These are phyloP conservation scores for Botryosphaeria agaves DNA, from an alignment of 2,329 filamentous ascomycete genomes.

Conservation along the genomic window DNA sequence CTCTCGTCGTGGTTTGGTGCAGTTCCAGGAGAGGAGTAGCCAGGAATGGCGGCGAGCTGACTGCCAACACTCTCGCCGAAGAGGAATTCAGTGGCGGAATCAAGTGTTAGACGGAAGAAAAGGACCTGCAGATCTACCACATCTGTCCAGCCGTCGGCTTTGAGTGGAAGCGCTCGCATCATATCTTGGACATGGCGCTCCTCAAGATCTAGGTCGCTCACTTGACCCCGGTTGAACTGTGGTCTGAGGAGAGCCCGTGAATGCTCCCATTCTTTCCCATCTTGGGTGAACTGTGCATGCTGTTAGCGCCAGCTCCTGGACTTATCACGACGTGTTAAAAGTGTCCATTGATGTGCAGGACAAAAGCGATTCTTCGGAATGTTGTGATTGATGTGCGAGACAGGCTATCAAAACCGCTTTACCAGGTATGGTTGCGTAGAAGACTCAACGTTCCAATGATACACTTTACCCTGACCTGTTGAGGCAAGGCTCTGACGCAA, in stretches of 20 bases:
- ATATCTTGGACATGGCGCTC: conserved; percentile 18
- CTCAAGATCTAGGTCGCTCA: conserved; percentile 17
- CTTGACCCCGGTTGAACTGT: conserved; percentile 20
- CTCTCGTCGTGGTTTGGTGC: conserved; percentile 14
- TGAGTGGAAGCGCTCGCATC: conserved; percentile 12
- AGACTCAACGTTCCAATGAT: too few species aligned
- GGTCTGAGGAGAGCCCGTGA: conserved; percentile 18
- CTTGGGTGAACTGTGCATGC: conserved; percentile 10
- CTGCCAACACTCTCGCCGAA: conserved; percentile 25
- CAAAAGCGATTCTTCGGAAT: too few species aligned
- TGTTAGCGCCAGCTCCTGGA: too few species aligned
- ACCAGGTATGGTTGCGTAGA: background rate
- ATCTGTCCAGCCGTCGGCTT: conserved; percentile 13
- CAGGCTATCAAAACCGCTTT: too few species aligned
- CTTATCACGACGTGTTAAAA: too few species aligned
- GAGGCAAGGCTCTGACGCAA: too few species aligned
- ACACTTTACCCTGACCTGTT: too few species aligned
- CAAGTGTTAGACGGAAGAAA: conserved; percentile 32
- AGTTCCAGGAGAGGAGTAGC: conserved; percentile 2
- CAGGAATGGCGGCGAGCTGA: conserved; percentile 14
- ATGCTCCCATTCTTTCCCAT: conserved; percentile 19
- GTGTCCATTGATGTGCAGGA: too few species aligned
- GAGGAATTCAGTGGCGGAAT: conserved; percentile 31
- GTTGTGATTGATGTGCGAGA: too few species aligned
- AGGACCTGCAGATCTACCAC: conserved; percentile 16